Evolutionary conservation across 345 rosid species (phyloP), one percentile per base, ranked within the genome.

Genomic region (Viola odorata): DNA sequence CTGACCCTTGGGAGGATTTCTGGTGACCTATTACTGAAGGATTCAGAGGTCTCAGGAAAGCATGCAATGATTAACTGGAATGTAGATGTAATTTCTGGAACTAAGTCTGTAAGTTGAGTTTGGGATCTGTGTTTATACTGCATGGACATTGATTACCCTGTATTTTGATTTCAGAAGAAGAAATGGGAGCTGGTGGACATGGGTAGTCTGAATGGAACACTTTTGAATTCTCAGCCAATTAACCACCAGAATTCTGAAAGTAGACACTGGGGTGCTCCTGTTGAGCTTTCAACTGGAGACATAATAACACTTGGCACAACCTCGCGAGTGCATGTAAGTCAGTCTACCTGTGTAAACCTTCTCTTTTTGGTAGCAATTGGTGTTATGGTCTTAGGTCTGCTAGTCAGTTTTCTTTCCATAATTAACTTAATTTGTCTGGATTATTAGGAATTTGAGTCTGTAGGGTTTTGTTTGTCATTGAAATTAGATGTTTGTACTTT

Each of bases 181-280:
- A 95, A 81, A 69, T 95, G 99, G 99, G 99, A 95, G 82, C 80
- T 95, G 68, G 74, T 86, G 48, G 99, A 95, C 79, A 78, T 85
- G 91, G 99, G 99, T 66, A 91, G 99, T 81, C 75, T 95, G 66
- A 95, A 95, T 70, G 97, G 97, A 70, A 95, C 99, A n/a, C 82
- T 85, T 13, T 62, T 91, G 81, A 95, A 95, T 74, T 84, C 89
- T 60, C 81, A 51, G 63, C 68, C 87, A 49, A 73, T 95, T 48
- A 78, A 75, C 63, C 85, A 88, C 73, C 83, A 79, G 52, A 81
- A 85, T 75, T 47, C 79, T 80, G 84, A 82, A 70, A 86, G 80
- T 64, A 84, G 99, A 69, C 85, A 66, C 16, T 80, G 96, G 91
- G 87, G 99, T 69, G 57, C 77, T 51, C 95, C 95, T 9, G 57